A percentile compares a stretch with the other conserved stretches of the same genome.
These are phyloP conservation scores for Phytophthora tentaculata DNA, from an alignment of 352 stramenopile genomes.

Conservation along the genomic window DNA sequence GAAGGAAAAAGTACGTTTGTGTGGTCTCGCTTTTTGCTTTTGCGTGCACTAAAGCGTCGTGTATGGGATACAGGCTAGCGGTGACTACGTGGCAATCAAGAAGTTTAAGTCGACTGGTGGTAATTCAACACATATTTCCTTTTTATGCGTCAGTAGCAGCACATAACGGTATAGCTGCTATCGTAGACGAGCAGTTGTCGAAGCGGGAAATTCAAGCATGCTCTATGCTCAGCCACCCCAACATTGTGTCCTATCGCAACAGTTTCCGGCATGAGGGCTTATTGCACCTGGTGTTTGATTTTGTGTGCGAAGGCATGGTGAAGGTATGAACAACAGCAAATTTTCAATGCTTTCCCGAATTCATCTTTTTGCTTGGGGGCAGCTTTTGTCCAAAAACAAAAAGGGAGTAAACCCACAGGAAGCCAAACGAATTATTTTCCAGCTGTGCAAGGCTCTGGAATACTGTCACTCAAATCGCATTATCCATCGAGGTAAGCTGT, in stretches of 20 bases:
- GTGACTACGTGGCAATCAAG: slow-evolving; percentile 82
- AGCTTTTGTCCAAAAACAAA: slow-evolving; percentile 68
- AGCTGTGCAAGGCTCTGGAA: slow-evolving; percentile 78
- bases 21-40: neutral
- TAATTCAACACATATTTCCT: slow-evolving; percentile 15
- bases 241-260: slow-evolving; percentile 85
- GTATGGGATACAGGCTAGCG: slow-evolving; percentile 42
- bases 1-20: slow-evolving; percentile 65
- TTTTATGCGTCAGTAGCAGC: neutral
- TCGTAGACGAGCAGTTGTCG: slow-evolving; percentile 72
- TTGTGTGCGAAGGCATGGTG: slow-evolving; percentile 69
- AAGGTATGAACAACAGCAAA: slow-evolving; percentile 47
- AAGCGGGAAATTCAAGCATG: slow-evolving; percentile 85
- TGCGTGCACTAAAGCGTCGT: slow-evolving; percentile 4
- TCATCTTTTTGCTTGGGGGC: neutral
- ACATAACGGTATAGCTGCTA: neutral
- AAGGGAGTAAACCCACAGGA: slow-evolving; percentile 62
- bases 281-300: slow-evolving; percentile 84
- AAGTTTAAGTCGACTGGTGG: slow-evolving; percentile 79
- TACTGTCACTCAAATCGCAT: slow-evolving; percentile 82
- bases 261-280: slow-evolving; percentile 82
- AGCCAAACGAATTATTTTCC: slow-evolving; percentile 61
- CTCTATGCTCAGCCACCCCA: slow-evolving; percentile 82
- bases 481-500: slow-evolving; percentile 74
- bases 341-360: neutral